Base-by-base conservation (phyloP, 169 alveolate species). In the Plasmodium chabaudi region DNA sequence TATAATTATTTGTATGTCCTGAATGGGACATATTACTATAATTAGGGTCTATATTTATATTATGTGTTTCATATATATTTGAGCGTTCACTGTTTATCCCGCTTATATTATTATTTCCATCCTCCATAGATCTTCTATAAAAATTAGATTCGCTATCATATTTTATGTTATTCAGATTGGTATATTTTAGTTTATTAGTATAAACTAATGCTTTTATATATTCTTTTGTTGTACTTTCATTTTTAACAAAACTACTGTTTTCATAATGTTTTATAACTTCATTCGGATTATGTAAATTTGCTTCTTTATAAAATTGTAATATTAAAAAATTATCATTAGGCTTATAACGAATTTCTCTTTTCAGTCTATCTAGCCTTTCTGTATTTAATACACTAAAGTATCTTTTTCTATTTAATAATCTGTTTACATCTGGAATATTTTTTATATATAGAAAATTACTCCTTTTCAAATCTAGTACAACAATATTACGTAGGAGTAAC, bases 161-260 rank as follows among this genome's bases (percentile, higher is more conserved):
- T 44, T 77, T 77, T 63, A 77, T 63, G 57, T 82, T 82, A 67
- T 89, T 90, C 15, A 93, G 87, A 71, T 89, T 90, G 9, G 93
- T 86, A 39, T 91, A 88, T 44, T 93, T 92, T 27, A 93, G 46
- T 25, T 70, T 70, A 68, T 93, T 93, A 7, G 96, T 92, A 64
- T 88, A 63, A 59, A 92, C 93, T 73, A 93, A 86, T n/a, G 96
- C 96, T 88, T 89, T 92, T 46, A 93, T 69, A 57, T 93, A 93
- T 61, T 93, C 96, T 71, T 75, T 84, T 51, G 91, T 70, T 15
- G 87, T 87, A 21, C 93, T 92, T 73, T 93, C 96, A 68, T 92
- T 93, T 39, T 77, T 82, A 5, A 92, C 75, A 59, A 72, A 53
- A 55, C 69, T 82, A 25, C 57, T 56, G 19, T 60, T 82, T 71